Evolutionary conservation across 2,329 filamentous ascomycete species (phyloP).

Genomic region (Aspergillus spinulosporus): DNA sequence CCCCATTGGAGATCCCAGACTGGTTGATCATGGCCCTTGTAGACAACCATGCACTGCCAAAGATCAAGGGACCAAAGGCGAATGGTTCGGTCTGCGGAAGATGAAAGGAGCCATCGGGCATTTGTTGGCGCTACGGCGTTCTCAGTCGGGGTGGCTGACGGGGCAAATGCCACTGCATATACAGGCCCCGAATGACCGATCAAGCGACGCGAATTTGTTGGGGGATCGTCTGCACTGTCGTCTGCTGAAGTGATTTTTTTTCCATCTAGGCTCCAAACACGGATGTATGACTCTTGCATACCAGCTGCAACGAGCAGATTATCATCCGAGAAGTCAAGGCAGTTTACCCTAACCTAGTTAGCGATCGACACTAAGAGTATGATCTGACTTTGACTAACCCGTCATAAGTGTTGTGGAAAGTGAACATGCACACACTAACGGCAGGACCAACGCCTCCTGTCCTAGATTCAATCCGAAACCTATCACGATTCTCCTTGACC

Average conservation of each 20-base stretch:
- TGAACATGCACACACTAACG: slow-evolving; percentile 94
- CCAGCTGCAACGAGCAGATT: slow-evolving; percentile 82
- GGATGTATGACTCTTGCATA: slow-evolving; percentile 91
- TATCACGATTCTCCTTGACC: slow-evolving; percentile 86
- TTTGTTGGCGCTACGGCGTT: slow-evolving; percentile 56
- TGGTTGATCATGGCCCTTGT: slow-evolving; percentile 88
- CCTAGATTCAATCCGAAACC: slow-evolving; percentile 81
- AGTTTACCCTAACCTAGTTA: slow-evolving; percentile 67
- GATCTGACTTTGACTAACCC: slow-evolving; percentile 56
- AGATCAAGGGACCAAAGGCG: slow-evolving; percentile 91
- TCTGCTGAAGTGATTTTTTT: slow-evolving; percentile 71
- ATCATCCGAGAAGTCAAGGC: slow-evolving; percentile 92
- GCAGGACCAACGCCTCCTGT: slow-evolving; percentile 80
- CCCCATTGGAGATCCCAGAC: slow-evolving; percentile 88
- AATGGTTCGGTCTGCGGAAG: slow-evolving; percentile 81
- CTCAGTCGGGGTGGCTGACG: slow-evolving; percentile 57
- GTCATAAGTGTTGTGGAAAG: slow-evolving; percentile 94
- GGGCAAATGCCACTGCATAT: slow-evolving; percentile 86
- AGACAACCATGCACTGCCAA: slow-evolving; percentile 89
- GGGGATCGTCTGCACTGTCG: slow-evolving; percentile 59
- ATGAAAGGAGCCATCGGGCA: slow-evolving; percentile 80
- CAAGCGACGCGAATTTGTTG: slow-evolving; percentile 70
- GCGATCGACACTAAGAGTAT: neutral
- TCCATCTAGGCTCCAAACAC: slow-evolving; percentile 88
- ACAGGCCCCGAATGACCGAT: slow-evolving; percentile 90